Conservation (phyloP, 768 basidiomycete species). For the Kwoniella pini region DNA sequence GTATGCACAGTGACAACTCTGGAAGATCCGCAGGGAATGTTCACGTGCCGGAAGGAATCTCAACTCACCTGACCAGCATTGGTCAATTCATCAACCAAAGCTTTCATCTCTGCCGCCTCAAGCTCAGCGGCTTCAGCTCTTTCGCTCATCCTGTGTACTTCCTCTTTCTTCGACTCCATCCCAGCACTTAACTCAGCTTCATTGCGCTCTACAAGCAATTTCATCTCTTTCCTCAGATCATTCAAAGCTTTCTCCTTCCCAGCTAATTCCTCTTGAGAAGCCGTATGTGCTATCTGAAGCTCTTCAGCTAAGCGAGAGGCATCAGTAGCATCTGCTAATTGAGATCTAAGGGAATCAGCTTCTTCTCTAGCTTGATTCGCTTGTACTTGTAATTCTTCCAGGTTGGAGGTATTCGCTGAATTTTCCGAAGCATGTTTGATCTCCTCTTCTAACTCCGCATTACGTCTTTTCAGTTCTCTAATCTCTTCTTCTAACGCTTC, state of each 20-base stretch:
- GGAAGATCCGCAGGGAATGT: too few relatives aligned
- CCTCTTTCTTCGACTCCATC: slow-evolving; percentile 53
- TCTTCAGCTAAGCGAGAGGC: slow-evolving; percentile 57
- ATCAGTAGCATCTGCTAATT: slow-evolving; percentile 38
- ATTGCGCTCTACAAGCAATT: slow-evolving; percentile 31
- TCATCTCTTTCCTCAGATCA: slow-evolving; percentile 40
- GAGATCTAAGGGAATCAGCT: slow-evolving; percentile 27
- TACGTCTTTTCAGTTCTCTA: slow-evolving; percentile 59
- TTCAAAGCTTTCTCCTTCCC: slow-evolving; percentile 56
- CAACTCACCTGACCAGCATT: slow-evolving; percentile 77
- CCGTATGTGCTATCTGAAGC: slow-evolving; percentile 55
- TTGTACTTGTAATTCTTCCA: slow-evolving; percentile 52
- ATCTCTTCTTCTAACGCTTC: slow-evolving; percentile 71
- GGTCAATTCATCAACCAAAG: slow-evolving; percentile 79
- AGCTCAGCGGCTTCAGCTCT: slow-evolving; percentile 57
- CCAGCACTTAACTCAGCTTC: slow-evolving; percentile 44
- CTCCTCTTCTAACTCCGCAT: slow-evolving; percentile 46
- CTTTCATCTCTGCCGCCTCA: slow-evolving; percentile 65
- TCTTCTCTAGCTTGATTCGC: slow-evolving; percentile 38
- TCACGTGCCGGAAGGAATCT: not conserved
- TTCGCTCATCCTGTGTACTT: slow-evolving; percentile 63
- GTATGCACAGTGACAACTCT: too few relatives aligned
- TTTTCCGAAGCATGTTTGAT: slow-evolving; percentile 57
- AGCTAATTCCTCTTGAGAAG: slow-evolving; percentile 62
- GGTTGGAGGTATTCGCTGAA: slow-evolving; percentile 57